Evolutionary conservation across 345 rosid genomes (phyloP), one percentile per base, ranked within the genome.

Genomic region (Raphanus raphanistrum): DNA sequence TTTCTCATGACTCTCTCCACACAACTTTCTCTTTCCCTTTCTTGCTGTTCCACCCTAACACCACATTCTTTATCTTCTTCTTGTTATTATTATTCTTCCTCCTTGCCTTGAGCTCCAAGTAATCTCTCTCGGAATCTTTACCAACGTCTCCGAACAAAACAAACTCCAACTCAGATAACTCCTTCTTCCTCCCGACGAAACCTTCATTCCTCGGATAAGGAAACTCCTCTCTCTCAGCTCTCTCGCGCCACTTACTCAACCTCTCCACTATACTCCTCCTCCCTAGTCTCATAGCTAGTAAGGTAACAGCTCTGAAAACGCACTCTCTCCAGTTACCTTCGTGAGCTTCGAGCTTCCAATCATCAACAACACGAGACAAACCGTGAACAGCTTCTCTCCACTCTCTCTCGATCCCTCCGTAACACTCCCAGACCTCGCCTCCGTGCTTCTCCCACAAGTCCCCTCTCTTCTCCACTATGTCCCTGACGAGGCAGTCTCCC

Each of bases 251-350:
- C 84, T 90, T 91, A 1, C 90, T 80, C 79, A 95, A 70, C 80
- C 88, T 52, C 59, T 95, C 99, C 3, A 90, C 88, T 2, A 95
- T 89, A 74, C 99, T 95, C 80, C 99, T 86, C 86, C 98, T 85
- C 57, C 98, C 98, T 79, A 95, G 84, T 82, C 83, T 80, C 87
- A 80, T 84, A 0, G 97, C 99, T 68, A 95, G 72, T 21, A 90
- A 81, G 15, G 89, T 87, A 62, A 93, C 94, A 0, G 93, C 86
- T 60, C 87, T 86, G 72, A 90, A 77, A 41, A 92, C 87, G 84
- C 98, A 91, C 17, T 91, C 96, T 84, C 98, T 90, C 98, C 97
- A 92, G 63, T 87, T 86, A 58, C 98, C 98, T 15, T 90, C 92
- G 60, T 81, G 92, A 81, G 98, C 97, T 82, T 92, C 96, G 35